Evolutionary conservation across 257 asterid species (phyloP).

Genomic region (Capsicum baccatum): DNA sequence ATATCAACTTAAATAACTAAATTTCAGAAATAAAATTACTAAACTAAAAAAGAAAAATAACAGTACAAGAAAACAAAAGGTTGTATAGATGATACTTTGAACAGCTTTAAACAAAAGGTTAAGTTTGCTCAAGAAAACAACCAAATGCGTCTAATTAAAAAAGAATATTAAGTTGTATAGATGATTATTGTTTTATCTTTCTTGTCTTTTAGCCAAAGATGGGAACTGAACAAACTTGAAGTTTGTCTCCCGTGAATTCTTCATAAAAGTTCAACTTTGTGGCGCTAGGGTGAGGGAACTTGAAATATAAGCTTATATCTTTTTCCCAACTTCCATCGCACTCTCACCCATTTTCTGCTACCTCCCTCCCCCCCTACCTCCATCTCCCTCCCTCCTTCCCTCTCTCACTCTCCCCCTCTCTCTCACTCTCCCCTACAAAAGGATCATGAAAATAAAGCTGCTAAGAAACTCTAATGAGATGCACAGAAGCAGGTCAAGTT

Average conservation of each 20-base stretch:
- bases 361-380: too few relatives aligned
- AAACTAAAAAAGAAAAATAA: too few relatives aligned
- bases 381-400: neutral
- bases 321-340: neutral
- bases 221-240: constrained; percentile 11
- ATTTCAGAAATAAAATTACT: too few relatives aligned
- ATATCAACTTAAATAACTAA: too few relatives aligned
- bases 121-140: neutral
- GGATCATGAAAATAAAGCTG: neutral
- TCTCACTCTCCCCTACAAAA: neutral
- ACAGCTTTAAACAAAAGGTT: neutral
- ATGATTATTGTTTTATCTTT: neutral
- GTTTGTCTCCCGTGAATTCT: constrained; percentile 11
- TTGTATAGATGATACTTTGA: neutral
- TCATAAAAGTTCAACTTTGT: neutral
- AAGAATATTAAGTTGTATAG: neutral
- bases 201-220: neutral
- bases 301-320: neutral
- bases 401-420: neutral
- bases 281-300: constrained; percentile 1
- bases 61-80: too few relatives aligned
- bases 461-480: constrained; percentile 5
- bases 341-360: neutral
- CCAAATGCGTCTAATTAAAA: neutral
- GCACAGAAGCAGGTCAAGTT: constrained; percentile 21